These are phyloP conservation scores for Aspergillus quadrilineatus DNA, from an alignment of 2,329 filamentous ascomycete genomes.

Conservation along the genomic window DNA sequence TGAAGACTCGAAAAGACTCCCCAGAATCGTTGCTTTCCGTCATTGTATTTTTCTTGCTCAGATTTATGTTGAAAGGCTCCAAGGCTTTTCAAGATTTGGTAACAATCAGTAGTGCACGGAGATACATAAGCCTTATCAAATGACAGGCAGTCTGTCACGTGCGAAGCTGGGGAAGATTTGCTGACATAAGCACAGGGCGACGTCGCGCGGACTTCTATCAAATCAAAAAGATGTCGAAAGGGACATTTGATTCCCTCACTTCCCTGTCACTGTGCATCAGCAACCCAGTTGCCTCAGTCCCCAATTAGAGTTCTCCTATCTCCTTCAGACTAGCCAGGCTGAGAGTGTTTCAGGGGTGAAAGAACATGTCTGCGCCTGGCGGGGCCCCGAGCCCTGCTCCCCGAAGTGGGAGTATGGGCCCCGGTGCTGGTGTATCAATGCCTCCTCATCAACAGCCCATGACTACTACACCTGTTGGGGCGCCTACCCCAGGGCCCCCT, in stretches of 20 bases:
- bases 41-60: slow-evolving; percentile 20
- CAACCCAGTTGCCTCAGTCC: slow-evolving; percentile 1
- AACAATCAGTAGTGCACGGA: not conserved
- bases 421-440: slow-evolving; percentile 37
- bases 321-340: not conserved
- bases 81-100: not conserved
- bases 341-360: slow-evolving; percentile 1
- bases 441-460: slow-evolving; percentile 49
- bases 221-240: slow-evolving; percentile 10
- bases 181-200: slow-evolving; percentile 13
- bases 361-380: slow-evolving; percentile 46
- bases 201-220: slow-evolving; percentile 7
- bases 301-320: not conserved
- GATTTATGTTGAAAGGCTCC: not conserved
- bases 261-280: slow-evolving; percentile 9
- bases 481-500: slow-evolving; percentile 41
- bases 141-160: slow-evolving; percentile 8
- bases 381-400: slow-evolving; percentile 51
- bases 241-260: slow-evolving; percentile 12
- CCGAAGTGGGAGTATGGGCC: slow-evolving; percentile 50
- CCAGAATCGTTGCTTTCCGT: slow-evolving; percentile 21
- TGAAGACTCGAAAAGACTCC: slow-evolving; percentile 51
- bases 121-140: not conserved
- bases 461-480: slow-evolving; percentile 47
- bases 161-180: not conserved